Percentiles rank a stretch among this genome's conserved stretches.
Conservation (phyloP, 192 early-diverging fungal genomes). For the Umbelopsis ramanniana region DNA sequence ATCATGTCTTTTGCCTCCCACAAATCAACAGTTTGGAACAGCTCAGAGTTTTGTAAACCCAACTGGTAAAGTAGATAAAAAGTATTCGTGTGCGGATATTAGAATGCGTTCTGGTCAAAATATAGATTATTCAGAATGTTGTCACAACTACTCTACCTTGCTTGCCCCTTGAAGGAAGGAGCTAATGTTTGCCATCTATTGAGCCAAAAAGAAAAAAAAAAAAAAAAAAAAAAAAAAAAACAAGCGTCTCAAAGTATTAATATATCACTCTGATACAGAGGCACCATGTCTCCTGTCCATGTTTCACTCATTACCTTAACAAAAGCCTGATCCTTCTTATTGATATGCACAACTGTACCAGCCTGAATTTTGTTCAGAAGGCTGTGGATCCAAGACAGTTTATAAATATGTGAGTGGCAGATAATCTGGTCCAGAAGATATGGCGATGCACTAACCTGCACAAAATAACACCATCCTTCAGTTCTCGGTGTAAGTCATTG, state of each 20-base stretch:
- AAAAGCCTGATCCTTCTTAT: conserved; percentile 12
- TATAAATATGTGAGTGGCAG: background rate
- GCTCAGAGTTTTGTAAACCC: conserved; percentile 74
- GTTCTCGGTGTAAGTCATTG: conserved; percentile 59
- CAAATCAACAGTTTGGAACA: conserved; percentile 84
- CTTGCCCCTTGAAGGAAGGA: conserved; percentile 73
- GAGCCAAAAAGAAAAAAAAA: background rate
- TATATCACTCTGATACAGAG: background rate
- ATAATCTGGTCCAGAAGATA: conserved; percentile 1
- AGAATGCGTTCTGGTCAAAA: conserved; percentile 14
- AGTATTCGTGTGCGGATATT: background rate
- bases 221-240: background rate
- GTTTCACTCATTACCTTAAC: background rate
- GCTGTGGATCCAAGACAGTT: background rate
- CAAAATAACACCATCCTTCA: conserved; percentile 79
- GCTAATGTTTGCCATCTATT: conserved; percentile 82
- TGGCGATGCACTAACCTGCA: conserved; percentile 59
- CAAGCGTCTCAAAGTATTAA: background rate
- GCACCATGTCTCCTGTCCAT: background rate
- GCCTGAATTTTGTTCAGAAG: conserved; percentile 17
- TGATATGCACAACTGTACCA: conserved; percentile 13
- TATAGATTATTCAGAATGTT: conserved; percentile 15
- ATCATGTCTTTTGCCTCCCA: conserved; percentile 83
- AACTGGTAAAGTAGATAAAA: conserved; percentile 45
- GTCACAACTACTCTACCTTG: conserved; percentile 12